Conservation (phyloP, 176 grass and related monocot genomes). For the Oryza officinalis region DNA sequence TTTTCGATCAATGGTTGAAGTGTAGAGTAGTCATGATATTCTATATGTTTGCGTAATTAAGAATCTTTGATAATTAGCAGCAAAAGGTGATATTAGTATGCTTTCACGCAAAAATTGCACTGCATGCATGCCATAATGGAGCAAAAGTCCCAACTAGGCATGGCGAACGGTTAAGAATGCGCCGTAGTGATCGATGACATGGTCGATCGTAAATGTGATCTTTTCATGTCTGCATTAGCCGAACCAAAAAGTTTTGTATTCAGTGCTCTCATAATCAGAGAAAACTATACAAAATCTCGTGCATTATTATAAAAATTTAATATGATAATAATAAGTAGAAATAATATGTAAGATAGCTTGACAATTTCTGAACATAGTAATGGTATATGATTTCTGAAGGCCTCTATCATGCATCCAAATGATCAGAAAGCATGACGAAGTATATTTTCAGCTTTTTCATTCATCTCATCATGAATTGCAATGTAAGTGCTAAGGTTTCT, state of each 20-base stretch:
- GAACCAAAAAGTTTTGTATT: not conserved
- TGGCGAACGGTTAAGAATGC: not conserved
- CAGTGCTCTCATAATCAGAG: not conserved
- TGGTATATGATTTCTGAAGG: too few species aligned
- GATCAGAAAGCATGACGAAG: too few species aligned
- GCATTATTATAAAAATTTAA: too few species aligned
- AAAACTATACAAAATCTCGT: too few species aligned
- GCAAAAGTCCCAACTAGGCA: not conserved
- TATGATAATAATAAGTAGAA: too few species aligned
- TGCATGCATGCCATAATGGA: not conserved
- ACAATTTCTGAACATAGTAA: too few species aligned
- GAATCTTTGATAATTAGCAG: not conserved
- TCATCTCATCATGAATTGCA: too few species aligned
- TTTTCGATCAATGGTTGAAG: not conserved
- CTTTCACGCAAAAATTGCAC: slow-evolving; percentile 21
- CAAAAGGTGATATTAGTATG: not conserved
- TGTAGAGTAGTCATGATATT: not conserved
- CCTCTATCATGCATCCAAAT: too few species aligned
- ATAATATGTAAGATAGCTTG: too few species aligned
- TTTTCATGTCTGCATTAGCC: not conserved
- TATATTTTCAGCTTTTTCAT: too few species aligned
- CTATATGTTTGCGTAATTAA: not conserved
- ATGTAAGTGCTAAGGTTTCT: too few species aligned
- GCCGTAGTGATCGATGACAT: not conserved
- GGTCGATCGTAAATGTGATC: not conserved